phyloP scores from a whole-genome alignment of 352 stramenopile genomes.

The Nothophytophthora sp. region DNA sequence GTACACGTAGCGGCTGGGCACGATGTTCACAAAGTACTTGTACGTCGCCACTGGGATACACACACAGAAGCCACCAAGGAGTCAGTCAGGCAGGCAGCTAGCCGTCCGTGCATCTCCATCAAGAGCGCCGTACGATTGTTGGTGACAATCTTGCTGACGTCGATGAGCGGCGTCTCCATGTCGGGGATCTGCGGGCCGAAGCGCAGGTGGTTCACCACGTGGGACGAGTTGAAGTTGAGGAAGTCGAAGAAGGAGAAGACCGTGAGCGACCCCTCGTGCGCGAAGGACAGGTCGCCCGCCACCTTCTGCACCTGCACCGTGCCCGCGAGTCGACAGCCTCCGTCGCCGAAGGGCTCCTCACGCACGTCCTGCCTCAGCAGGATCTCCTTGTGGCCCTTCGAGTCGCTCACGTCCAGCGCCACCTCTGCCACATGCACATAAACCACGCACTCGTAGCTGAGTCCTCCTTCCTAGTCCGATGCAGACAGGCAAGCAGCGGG shows the following conservation, averaged over 20 bases:
- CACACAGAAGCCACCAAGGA: slow-evolving; percentile 1
- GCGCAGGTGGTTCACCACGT: slow-evolving; percentile 75
- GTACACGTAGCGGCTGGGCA: slow-evolving; percentile 85
- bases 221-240: slow-evolving; percentile 89
- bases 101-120: not conserved
- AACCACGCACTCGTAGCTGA: too few species aligned
- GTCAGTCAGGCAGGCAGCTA: slow-evolving; percentile 1
- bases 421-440: slow-evolving; percentile 50
- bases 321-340: slow-evolving; percentile 78
- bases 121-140: slow-evolving; percentile 58
- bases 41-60: slow-evolving; percentile 70
- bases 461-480: too few species aligned
- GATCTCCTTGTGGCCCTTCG: slow-evolving; percentile 86
- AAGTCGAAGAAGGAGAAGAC: slow-evolving; percentile 89
- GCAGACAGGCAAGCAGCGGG: not conserved
- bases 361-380: slow-evolving; percentile 66
- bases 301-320: slow-evolving; percentile 80
- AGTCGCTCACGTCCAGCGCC: slow-evolving; percentile 82
- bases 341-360: slow-evolving; percentile 58
- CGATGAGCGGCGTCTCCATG: slow-evolving; percentile 86
- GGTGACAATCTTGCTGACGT: slow-evolving; percentile 82
- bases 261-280: slow-evolving; percentile 82
- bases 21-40: slow-evolving; percentile 89
- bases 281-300: slow-evolving; percentile 82
- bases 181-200: slow-evolving; percentile 81